These are phyloP conservation scores for Claviceps lovelessii DNA, from an alignment of 2,329 filamentous ascomycete genomes.

Conservation along the genomic window DNA sequence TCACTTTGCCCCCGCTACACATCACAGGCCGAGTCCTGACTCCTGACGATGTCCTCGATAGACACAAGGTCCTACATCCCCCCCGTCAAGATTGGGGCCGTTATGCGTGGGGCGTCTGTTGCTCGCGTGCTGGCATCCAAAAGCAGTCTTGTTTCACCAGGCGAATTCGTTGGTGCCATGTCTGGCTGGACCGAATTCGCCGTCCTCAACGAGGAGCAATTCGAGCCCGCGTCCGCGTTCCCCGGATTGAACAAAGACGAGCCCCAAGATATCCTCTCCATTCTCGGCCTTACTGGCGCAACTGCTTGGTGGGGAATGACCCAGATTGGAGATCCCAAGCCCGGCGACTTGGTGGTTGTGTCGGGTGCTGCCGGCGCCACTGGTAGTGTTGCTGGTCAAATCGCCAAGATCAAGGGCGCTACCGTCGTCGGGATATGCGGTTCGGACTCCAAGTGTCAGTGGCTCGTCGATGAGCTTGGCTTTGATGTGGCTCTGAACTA, in stretches of 20 bases:
- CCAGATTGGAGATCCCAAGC: conserved; percentile 51
- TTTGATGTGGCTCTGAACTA: conserved; percentile 58
- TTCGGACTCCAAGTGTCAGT: conserved; percentile 50
- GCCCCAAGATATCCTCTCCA: conserved; percentile 46
- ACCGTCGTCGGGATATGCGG: conserved; percentile 52
- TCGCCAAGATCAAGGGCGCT: conserved; percentile 56
- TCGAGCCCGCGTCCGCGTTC: conserved; percentile 26
- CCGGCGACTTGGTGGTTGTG: conserved; percentile 62
- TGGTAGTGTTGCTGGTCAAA: conserved; percentile 62
- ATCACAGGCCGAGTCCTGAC: neutral
- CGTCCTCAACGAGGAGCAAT: conserved; percentile 38
- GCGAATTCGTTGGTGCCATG: conserved; percentile 40
- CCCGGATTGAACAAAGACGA: conserved; percentile 22
- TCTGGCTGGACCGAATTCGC: conserved; percentile 55
- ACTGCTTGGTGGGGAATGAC: conserved; percentile 66
- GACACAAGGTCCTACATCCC: conserved; percentile 46
- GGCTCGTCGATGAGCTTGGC: conserved; percentile 48
- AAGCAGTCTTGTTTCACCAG: conserved; percentile 37
- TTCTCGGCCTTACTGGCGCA: conserved; percentile 52
- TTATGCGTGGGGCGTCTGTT: conserved; percentile 52
- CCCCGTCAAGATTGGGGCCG: conserved; percentile 51
- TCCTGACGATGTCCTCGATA: conserved; percentile 9
- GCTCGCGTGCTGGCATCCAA: conserved; percentile 48
- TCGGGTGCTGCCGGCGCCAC: conserved; percentile 68
- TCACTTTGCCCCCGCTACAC: neutral